Evolutionary conservation across 2,329 filamentous ascomycete genomes (phyloP).

Genomic region (Pseudopyrenochaeta lycopersici): DNA sequence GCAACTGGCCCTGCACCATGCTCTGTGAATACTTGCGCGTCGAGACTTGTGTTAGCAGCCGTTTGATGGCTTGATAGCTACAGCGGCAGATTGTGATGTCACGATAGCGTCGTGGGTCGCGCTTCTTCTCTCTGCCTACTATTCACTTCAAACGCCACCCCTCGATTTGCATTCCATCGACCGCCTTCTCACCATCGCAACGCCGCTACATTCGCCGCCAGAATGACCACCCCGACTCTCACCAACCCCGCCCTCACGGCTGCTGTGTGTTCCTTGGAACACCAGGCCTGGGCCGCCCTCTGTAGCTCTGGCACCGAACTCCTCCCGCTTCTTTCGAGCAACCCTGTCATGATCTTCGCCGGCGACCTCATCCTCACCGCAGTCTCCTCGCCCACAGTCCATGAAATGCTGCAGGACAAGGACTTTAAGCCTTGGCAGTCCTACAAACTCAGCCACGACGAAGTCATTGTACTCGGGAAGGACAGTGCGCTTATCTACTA

Average conservation of each 20-base stretch:
- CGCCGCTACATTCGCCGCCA: neutral
- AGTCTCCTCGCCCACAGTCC: conserved; percentile 36
- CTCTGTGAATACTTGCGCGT: no score
- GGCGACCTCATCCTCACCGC: conserved; percentile 46
- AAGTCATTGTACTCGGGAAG: conserved; percentile 33
- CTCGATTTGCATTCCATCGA: no score
- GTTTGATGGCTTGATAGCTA: no score
- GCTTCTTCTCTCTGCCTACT: conserved; percentile 1
- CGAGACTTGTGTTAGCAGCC: no score
- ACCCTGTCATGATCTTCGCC: conserved; percentile 53
- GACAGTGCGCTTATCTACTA: conserved; percentile 37
- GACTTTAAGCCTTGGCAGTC: conserved; percentile 34
- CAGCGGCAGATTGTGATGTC: no score
- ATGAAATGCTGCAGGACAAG: conserved; percentile 27
- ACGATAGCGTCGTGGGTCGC: conserved; percentile 18
- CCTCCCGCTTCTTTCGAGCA: conserved; percentile 43
- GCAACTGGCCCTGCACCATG: no score
- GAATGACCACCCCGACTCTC: conserved; percentile 20
- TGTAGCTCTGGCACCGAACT: conserved; percentile 44
- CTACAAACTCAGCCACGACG: conserved; percentile 39
- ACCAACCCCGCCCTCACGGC: conserved; percentile 36
- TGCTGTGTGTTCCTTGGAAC: conserved; percentile 39
- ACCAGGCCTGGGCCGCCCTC: conserved; percentile 48
- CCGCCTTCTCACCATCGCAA: neutral
- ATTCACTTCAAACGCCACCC: neutral